Base-by-base conservation (phyloP, 768 basidiomycete species). In the Albatrellus ellisii region DNA sequence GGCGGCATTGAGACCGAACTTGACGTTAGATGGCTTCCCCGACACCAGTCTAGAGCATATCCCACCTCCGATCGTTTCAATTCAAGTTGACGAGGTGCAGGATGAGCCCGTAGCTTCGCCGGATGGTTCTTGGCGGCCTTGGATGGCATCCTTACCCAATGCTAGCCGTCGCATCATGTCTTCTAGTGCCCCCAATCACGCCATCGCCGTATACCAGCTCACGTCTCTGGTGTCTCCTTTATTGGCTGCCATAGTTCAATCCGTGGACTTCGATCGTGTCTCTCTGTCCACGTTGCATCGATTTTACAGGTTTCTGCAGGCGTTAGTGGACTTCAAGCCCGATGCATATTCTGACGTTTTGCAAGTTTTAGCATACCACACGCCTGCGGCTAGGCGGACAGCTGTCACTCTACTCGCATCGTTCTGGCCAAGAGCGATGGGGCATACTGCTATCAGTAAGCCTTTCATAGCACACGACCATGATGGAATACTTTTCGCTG, bases 271-370 rank as follows among this genome's bases (percentile, higher is more conserved):
- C 41, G 41, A 54, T 46, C 48, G 55, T 9, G 41, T 46, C 29
- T 39, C 55, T 39, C 43, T 54, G 42, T 64, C 69, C 36, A 64
- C 65, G 3, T 49, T 66, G 15, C 61, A 74, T 47, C 66, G 69
- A 11, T 64, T 82, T 37, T 66, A 69, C 47, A 66, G 67, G 10
- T 60, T 88, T 11, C 53, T 88, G 22, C 58, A 63, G 20, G 55
- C 70, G 14, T 65, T 87, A 21, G 56, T 75, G 12, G 61, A 58
- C 20, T 59, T 65, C 25, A 89, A 87, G 53, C 64, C 69, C 0
- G 85, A 89, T 56, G 65, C 72, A 3, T 78, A 79, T 54, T 63
- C 75, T 32, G 86, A 89, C 57, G 43, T 85, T 1, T 66, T 91
- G 8, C 75, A 83, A 46, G 67, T 86, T 25, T 62, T 77, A 22